Conservation (phyloP, 1,284 basidiomycete genomes). For the Trametes polyzona region DNA sequence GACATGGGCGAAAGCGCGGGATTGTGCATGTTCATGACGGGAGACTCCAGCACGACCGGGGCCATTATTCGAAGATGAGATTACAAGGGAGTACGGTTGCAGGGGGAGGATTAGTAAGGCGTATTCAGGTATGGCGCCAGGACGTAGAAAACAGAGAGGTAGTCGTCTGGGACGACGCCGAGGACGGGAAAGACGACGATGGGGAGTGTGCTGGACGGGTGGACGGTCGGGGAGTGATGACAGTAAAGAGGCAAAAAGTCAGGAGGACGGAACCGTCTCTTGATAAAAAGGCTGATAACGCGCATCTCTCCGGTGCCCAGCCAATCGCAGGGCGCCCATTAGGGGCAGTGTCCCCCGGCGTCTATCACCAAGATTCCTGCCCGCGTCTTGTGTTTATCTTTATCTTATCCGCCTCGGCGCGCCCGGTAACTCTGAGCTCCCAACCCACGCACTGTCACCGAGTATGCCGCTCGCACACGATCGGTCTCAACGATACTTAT, state of each 20-base stretch:
- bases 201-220: slow-evolving; percentile 14
- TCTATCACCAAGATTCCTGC: slow-evolving; percentile 24
- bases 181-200: slow-evolving; percentile 10
- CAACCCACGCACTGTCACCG: not conserved
- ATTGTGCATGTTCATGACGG: slow-evolving; percentile 36
- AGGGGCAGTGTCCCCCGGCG: slow-evolving; percentile 15
- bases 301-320: slow-evolving; percentile 11
- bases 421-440: not conserved
- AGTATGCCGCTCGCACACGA: not conserved
- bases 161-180: slow-evolving; percentile 6
- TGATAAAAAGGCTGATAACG: slow-evolving; percentile 30
- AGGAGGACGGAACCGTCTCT: slow-evolving; percentile 23
- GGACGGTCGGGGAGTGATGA: slow-evolving; percentile 23
- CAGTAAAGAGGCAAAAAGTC: slow-evolving; percentile 28
- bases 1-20: slow-evolving; percentile 33
- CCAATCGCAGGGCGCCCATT: slow-evolving; percentile 26
- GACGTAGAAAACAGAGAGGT: not conserved
- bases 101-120: slow-evolving; percentile 20
- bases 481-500: too few species aligned
- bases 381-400: slow-evolving; percentile 14
- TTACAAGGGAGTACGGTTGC: slow-evolving; percentile 21
- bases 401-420: slow-evolving; percentile 16
- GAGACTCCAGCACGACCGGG: slow-evolving; percentile 36
- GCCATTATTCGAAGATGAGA: slow-evolving; percentile 32
- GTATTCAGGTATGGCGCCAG: slow-evolving; percentile 4